Percentiles rank a stretch among this genome's conserved stretches.
These are phyloP conservation scores for Mycena chlorophos DNA, from an alignment of 768 basidiomycete species.

Conservation along the genomic window DNA sequence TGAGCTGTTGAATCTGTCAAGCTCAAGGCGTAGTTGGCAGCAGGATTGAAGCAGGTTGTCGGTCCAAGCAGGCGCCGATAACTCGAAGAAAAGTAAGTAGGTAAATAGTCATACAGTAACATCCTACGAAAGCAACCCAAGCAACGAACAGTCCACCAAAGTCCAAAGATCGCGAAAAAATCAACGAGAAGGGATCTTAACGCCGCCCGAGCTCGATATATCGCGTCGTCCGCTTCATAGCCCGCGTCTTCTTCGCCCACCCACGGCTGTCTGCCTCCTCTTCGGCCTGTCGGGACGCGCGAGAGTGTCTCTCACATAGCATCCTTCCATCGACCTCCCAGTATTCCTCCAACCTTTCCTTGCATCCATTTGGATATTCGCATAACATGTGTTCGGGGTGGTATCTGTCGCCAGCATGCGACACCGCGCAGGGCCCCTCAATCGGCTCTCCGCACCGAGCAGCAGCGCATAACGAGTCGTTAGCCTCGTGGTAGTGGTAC, in stretches of 20 bases:
- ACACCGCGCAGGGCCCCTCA: slow-evolving; percentile 90
- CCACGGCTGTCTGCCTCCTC: slow-evolving; percentile 25
- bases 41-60: too few species aligned
- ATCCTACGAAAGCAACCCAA: too few species aligned
- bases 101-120: too few species aligned
- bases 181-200: not conserved
- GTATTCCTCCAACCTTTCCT: slow-evolving; percentile 71
- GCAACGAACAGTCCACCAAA: too few species aligned
- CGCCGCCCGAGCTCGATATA: slow-evolving; percentile 65
- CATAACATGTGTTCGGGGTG: slow-evolving; percentile 89
- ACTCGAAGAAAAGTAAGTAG: too few species aligned
- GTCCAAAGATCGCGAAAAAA: not conserved
- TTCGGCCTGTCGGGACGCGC: slow-evolving; percentile 21
- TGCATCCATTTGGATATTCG: slow-evolving; percentile 61
- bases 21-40: too few species aligned
- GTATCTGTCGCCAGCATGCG: slow-evolving; percentile 76
- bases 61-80: too few species aligned
- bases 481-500: slow-evolving; percentile 91
- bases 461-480: slow-evolving; percentile 84
- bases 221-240: slow-evolving; percentile 76
- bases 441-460: slow-evolving; percentile 82
- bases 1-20: too few species aligned
- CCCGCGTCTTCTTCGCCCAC: slow-evolving; percentile 41
- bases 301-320: slow-evolving; percentile 83
- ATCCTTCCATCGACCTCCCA: slow-evolving; percentile 87